Conservation (phyloP, 352 stramenopile species). For the Pythium insidiosum region DNA sequence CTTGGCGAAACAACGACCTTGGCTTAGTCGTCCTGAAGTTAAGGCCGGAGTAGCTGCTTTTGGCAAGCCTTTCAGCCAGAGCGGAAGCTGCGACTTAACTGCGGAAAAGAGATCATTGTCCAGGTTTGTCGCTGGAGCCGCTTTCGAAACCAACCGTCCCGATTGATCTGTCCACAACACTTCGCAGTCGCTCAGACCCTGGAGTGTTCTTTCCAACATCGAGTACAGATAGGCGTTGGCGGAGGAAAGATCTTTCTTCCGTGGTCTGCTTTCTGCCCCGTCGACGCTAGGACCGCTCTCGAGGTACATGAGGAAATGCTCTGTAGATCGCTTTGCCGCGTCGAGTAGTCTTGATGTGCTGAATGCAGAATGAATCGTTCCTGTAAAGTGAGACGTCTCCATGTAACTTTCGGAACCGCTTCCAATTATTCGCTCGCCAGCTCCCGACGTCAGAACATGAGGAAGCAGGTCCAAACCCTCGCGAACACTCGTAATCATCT, state of each 20-base stretch:
- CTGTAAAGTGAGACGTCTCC: constrained; percentile 13
- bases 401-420: neutral
- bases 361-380: constrained; percentile 60
- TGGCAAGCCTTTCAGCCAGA: constrained; percentile 54
- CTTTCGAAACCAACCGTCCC: constrained; percentile 3
- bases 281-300: constrained; percentile 19
- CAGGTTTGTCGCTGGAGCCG: neutral
- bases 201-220: constrained; percentile 77
- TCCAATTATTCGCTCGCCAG: constrained; percentile 35
- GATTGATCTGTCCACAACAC: constrained; percentile 69
- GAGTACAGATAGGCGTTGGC: constrained; percentile 81
- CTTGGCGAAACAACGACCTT: constrained; percentile 85
- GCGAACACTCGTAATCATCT: constrained; percentile 53
- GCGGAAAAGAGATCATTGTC: neutral
- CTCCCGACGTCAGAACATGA: constrained; percentile 7
- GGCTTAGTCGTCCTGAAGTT: constrained; percentile 22
- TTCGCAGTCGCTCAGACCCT: constrained; percentile 75
- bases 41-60: neutral
- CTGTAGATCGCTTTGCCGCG: constrained; percentile 50
- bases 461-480: constrained; percentile 27
- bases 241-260: constrained; percentile 40
- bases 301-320: constrained; percentile 85
- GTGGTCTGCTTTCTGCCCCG: no score
- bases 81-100: constrained; percentile 49
- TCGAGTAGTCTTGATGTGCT: constrained; percentile 71